Evolutionary conservation across 2,329 filamentous ascomycete species (phyloP).

Genomic region (Emmonsiellopsis sp.): DNA sequence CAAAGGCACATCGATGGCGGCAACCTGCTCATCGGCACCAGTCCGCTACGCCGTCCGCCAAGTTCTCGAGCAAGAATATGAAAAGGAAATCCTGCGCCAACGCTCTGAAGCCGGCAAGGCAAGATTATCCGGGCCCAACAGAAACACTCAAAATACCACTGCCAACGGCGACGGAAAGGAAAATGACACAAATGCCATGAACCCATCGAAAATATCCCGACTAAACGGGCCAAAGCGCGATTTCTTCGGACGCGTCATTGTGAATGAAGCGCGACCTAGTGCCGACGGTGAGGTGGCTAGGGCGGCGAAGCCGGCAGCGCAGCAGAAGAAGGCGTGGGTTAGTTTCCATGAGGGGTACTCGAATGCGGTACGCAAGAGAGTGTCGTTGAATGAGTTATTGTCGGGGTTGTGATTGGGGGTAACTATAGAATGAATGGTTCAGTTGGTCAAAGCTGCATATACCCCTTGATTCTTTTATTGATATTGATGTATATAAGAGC

Average conservation of each 20-base stretch:
- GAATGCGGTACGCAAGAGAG: conserved; percentile 83
- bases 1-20: conserved; percentile 33
- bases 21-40: conserved; percentile 53
- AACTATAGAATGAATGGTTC: neutral
- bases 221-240: conserved; percentile 54
- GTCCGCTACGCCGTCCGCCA: conserved; percentile 90
- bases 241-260: conserved; percentile 73
- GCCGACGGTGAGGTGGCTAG: neutral
- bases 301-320: conserved; percentile 17
- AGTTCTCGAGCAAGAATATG: conserved; percentile 84
- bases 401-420: conserved; percentile 23
- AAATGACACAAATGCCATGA: conserved; percentile 23
- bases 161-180: conserved; percentile 12
- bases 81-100: conserved; percentile 59
- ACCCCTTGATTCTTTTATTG: neutral
- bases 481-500: too few relatives aligned
- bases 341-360: conserved; percentile 85
- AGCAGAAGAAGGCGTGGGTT: conserved; percentile 65
- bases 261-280: conserved; percentile 31
- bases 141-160: conserved; percentile 24
- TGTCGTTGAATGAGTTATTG: conserved; percentile 72
- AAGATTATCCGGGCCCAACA: conserved; percentile 35
- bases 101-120: conserved; percentile 59
- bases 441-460: neutral
- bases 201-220: conserved; percentile 17